Conservation (phyloP, 768 basidiomycete species). For the Suillus subluteus region DNA sequence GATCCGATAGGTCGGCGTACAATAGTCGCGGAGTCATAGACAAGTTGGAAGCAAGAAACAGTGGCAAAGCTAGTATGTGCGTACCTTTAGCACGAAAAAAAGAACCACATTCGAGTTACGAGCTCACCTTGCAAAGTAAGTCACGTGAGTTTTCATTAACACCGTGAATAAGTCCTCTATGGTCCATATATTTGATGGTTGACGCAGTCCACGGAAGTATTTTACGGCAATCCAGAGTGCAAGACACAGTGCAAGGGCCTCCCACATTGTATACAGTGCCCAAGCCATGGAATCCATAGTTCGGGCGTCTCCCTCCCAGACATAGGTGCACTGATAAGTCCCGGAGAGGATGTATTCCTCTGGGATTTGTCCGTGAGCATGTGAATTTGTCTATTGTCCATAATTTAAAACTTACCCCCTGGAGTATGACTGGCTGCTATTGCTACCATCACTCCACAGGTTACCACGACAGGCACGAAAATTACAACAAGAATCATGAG, state of each 20-base stretch:
- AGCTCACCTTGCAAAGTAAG: conserved; percentile 1
- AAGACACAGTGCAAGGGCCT: background rate
- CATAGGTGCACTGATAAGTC: background rate
- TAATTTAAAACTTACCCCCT: background rate
- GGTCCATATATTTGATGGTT: background rate
- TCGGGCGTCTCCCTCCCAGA: background rate
- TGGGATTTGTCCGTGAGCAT: background rate
- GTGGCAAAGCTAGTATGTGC: background rate
- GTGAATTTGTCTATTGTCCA: background rate
- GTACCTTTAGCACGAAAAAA: background rate
- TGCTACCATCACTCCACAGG: background rate
- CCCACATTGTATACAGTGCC: background rate
- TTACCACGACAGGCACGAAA: background rate
- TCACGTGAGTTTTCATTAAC: conserved; percentile 1
- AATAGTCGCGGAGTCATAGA: background rate
- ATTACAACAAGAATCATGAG: background rate
- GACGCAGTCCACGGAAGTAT: background rate
- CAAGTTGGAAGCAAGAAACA: background rate
- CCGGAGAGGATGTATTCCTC: background rate
- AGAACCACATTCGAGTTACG: background rate
- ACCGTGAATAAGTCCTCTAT: background rate
- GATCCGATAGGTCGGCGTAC: background rate
- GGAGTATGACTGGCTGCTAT: background rate
- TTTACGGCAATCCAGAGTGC: background rate
- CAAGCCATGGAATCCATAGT: background rate